Percentiles rank a stretch among this genome's conserved stretches.
Evolutionary conservation across 352 stramenopile genomes (phyloP).

Genomic region (Pythium utonaiense): DNA sequence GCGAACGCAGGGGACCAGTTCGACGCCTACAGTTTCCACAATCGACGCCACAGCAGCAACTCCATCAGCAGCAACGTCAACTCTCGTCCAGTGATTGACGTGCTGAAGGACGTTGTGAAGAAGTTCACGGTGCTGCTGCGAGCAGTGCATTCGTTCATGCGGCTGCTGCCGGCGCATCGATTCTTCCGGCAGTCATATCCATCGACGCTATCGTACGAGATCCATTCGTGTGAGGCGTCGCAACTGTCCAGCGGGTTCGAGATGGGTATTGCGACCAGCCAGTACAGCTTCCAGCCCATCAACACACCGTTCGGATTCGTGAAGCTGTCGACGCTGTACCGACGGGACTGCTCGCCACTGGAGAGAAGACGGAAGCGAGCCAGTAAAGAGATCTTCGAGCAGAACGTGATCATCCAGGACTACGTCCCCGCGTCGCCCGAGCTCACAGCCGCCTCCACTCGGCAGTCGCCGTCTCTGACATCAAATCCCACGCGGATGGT

Average conservation of each 20-base stretch:
- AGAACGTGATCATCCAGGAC: slow-evolving; percentile 84
- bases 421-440: slow-evolving; percentile 75
- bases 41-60: slow-evolving; percentile 19
- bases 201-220: slow-evolving; percentile 57
- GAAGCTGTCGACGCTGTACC: slow-evolving; percentile 65
- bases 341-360: slow-evolving; percentile 50
- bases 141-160: slow-evolving; percentile 73
- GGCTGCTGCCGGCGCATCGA: slow-evolving; percentile 65
- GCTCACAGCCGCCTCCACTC: slow-evolving; percentile 9
- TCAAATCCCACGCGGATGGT: slow-evolving; percentile 1
- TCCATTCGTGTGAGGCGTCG: slow-evolving; percentile 32
- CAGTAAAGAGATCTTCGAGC: slow-evolving; percentile 51
- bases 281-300: slow-evolving; percentile 78
- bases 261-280: slow-evolving; percentile 38
- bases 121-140: slow-evolving; percentile 71
- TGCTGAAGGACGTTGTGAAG: slow-evolving; percentile 80
- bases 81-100: slow-evolving; percentile 67
- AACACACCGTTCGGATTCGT: slow-evolving; percentile 71
- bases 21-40: slow-evolving; percentile 13
- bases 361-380: slow-evolving; percentile 31
- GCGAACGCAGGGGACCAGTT: slow-evolving; percentile 19
- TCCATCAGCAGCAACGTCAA: slow-evolving; percentile 14
- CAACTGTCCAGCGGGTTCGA: slow-evolving; percentile 33
- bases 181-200: slow-evolving; percentile 65
- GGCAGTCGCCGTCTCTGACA: background rate